Conservation (phyloP, 768 basidiomycete genomes). For the Mrakia hoshinonis region DNA sequence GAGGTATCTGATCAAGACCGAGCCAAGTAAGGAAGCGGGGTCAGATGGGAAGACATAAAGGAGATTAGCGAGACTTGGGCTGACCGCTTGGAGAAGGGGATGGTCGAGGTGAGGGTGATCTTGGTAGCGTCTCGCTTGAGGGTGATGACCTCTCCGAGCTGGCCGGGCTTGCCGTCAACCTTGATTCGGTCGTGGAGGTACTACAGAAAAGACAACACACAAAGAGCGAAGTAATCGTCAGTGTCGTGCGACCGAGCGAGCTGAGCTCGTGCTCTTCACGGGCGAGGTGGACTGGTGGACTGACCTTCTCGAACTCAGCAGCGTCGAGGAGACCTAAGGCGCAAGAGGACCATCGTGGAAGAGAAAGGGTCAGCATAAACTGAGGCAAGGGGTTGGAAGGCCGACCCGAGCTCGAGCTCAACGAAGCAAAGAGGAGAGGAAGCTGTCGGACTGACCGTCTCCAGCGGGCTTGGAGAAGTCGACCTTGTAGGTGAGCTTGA, state of each 20-base stretch:
- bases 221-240: neutral
- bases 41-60: slow-evolving; percentile 38
- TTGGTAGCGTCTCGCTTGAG: slow-evolving; percentile 63
- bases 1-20: slow-evolving; percentile 46
- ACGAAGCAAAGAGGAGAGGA: neutral
- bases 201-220: neutral
- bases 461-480: slow-evolving; percentile 31
- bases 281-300: neutral
- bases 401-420: neutral
- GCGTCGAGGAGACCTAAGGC: slow-evolving; percentile 44
- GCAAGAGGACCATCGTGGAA: neutral
- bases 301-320: slow-evolving; percentile 58
- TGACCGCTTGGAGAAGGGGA: slow-evolving; percentile 66
- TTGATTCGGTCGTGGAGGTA: slow-evolving; percentile 37
- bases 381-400: neutral
- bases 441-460: slow-evolving; percentile 19
- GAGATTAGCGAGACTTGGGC: neutral
- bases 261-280: slow-evolving; percentile 4
- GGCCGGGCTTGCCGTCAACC: slow-evolving; percentile 67
- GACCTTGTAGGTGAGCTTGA: slow-evolving; percentile 31
- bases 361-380: too few relatives aligned
- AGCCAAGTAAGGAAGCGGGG: slow-evolving; percentile 52
- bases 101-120: slow-evolving; percentile 72
- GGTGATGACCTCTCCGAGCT: slow-evolving; percentile 82
- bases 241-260: neutral